Evolutionary conservation across 371 early-diverging fungal genomes (phyloP).

Genomic region (Coemansia sp.): DNA sequence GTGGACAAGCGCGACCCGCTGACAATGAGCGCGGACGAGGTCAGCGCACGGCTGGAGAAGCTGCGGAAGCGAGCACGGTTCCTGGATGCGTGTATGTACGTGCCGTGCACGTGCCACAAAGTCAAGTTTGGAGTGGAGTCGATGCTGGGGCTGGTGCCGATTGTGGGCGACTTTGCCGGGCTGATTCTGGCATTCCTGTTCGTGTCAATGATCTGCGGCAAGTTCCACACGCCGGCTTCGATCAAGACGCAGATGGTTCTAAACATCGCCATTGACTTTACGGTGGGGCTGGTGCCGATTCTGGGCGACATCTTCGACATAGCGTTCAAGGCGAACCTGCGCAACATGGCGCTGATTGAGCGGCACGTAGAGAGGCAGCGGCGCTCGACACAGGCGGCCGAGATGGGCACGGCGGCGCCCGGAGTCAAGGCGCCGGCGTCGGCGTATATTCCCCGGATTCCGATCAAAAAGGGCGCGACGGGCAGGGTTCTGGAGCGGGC

Average conservation of each 20-base stretch:
- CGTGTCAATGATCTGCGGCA: constrained; percentile 23
- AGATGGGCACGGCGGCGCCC: constrained; percentile 5
- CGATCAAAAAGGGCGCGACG: constrained; percentile 1
- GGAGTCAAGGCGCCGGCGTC: background rate
- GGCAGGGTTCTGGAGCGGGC: background rate
- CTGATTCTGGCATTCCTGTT: constrained; percentile 27
- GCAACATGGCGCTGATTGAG: constrained; percentile 41
- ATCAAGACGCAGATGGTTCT: constrained; percentile 40
- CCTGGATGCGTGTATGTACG: constrained; percentile 27
- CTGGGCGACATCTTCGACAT: constrained; percentile 49
- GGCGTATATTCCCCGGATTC: constrained; percentile 6
- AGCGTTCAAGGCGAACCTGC: constrained; percentile 49
- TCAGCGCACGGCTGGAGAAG: constrained; percentile 24
- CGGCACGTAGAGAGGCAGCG: constrained; percentile 18
- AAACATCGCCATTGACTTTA: constrained; percentile 46
- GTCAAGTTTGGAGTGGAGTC: constrained; percentile 47
- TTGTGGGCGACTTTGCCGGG: constrained; percentile 48
- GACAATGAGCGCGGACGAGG: constrained; percentile 13
- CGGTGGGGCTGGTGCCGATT: constrained; percentile 45
- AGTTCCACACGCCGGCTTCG: constrained; percentile 32
- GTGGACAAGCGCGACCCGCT: constrained; percentile 23
- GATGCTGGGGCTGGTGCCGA: constrained; percentile 46
- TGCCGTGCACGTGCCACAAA: constrained; percentile 33
- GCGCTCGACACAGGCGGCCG: constrained; percentile 4
- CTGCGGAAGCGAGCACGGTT: constrained; percentile 20